A percentile compares a stretch with the other conserved stretches of the same genome.
Conservation (phyloP, 2,329 filamentous ascomycete genomes). For the Apiospora hydei region DNA sequence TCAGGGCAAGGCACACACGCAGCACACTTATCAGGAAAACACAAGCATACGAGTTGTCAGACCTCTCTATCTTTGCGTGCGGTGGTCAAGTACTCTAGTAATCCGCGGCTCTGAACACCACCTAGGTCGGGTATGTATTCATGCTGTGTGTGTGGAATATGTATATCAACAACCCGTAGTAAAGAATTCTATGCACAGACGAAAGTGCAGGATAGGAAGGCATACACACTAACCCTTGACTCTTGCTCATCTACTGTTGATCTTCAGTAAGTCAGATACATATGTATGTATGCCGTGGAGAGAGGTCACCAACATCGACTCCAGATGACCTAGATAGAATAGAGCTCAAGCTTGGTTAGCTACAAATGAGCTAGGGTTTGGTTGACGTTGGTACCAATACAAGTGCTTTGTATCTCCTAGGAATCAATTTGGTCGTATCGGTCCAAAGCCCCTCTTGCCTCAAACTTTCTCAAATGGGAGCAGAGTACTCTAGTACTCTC, state of each 20-base stretch:
- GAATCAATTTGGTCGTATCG: neutral
- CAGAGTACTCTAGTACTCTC: neutral
- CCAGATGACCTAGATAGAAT: neutral
- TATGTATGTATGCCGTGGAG: neutral
- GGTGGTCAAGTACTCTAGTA: neutral
- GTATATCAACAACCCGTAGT: neutral
- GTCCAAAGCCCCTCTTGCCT: neutral
- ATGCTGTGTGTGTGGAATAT: neutral
- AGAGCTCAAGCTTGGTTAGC: neutral
- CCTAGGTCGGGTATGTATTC: neutral
- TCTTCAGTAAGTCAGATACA: neutral
- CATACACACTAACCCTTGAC: neutral
- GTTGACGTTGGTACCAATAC: neutral
- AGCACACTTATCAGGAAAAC: neutral
- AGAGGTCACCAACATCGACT: neutral
- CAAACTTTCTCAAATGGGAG: neutral
- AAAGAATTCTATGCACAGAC: neutral
- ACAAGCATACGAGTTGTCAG: neutral
- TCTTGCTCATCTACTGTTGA: neutral
- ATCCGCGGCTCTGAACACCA: neutral
- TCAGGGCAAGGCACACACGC: neutral
- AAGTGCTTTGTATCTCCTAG: neutral
- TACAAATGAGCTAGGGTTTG: neutral
- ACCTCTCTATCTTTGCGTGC: neutral
- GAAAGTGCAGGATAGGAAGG: neutral